A percentile compares a stretch with the other conserved stretches of the same genome.
phyloP scores from a whole-genome alignment of 768 basidiomycete species.

The Kwoniella sp. region DNA sequence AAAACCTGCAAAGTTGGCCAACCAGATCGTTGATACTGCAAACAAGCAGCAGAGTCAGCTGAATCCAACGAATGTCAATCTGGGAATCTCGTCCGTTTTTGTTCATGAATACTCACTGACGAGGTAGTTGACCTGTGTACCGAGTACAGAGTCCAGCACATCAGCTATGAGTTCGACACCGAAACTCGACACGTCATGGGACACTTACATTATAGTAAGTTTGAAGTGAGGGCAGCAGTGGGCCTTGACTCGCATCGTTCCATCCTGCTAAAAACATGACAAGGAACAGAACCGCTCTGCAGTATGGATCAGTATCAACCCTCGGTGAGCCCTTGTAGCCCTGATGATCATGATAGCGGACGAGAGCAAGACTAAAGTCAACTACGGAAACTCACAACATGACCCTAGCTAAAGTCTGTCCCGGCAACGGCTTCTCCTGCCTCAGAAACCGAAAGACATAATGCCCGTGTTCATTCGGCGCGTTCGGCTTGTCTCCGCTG shows the following conservation, averaged over 20 bases:
- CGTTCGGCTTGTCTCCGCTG: neutral
- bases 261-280: conserved; percentile 61
- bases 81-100: neutral
- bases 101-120: conserved; percentile 38
- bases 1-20: conserved; percentile 60
- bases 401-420: conserved; percentile 4
- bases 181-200: no score
- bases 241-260: conserved; percentile 76
- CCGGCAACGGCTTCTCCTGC: conserved; percentile 23
- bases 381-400: conserved; percentile 46
- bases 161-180: no score
- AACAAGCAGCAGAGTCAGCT: no score
- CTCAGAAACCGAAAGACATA: conserved; percentile 21
- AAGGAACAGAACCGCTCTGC: conserved; percentile 32
- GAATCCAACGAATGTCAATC: neutral
- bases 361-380: no score
- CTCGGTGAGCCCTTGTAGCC: no score
- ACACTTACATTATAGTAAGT: conserved; percentile 60
- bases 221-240: conserved; percentile 73
- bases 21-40: conserved; percentile 66
- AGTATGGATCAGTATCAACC: neutral
- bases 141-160: no score
- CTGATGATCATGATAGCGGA: no score
- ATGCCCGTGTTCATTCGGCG: conserved; percentile 8
- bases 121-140: conserved; percentile 39